Conservation (phyloP, 768 basidiomycete genomes). For the Boletus reticuloceps region DNA sequence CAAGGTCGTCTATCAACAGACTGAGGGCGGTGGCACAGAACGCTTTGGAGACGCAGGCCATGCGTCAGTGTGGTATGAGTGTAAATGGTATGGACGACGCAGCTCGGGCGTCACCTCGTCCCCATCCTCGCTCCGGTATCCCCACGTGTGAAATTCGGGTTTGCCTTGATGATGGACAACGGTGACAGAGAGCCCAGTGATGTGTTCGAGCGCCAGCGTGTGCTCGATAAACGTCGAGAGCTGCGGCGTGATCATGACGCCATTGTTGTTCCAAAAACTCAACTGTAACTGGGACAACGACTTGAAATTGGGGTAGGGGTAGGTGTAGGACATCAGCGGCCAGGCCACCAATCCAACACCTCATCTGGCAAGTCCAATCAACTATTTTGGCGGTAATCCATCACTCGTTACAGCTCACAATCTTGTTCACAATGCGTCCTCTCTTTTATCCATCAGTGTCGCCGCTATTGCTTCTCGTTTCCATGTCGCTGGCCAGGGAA, state of each 20-base stretch:
- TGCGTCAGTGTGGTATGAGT: not conserved
- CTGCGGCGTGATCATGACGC: constrained; percentile 13
- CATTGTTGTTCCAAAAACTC: too few relatives aligned
- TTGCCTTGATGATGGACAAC: constrained; percentile 24
- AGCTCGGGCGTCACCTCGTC: constrained; percentile 34
- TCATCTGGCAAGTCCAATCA: too few relatives aligned
- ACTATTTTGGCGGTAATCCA: not conserved
- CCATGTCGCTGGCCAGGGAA: too few relatives aligned
- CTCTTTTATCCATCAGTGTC: not conserved
- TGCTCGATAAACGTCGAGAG: constrained; percentile 19
- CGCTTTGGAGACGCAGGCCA: constrained; percentile 39
- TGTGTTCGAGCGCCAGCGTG: constrained; percentile 19
- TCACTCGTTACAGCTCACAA: too few relatives aligned
- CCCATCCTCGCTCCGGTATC: constrained; percentile 34
- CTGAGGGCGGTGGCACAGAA: constrained; percentile 40
- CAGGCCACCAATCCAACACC: constrained; percentile 8
- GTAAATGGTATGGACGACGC: not conserved
- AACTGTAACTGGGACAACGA: constrained; percentile 3
- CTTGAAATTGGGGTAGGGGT: not conserved
- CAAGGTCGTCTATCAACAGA: constrained; percentile 42
- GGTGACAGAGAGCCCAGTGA: constrained; percentile 32
- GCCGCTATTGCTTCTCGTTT: not conserved
- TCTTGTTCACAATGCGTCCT: too few relatives aligned
- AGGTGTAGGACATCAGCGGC: constrained; percentile 10
- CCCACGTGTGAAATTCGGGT: constrained; percentile 34